Evolutionary conservation across 345 rosid species (phyloP), one percentile per base, ranked within the genome.

Genomic region (Microcos paniculata): DNA sequence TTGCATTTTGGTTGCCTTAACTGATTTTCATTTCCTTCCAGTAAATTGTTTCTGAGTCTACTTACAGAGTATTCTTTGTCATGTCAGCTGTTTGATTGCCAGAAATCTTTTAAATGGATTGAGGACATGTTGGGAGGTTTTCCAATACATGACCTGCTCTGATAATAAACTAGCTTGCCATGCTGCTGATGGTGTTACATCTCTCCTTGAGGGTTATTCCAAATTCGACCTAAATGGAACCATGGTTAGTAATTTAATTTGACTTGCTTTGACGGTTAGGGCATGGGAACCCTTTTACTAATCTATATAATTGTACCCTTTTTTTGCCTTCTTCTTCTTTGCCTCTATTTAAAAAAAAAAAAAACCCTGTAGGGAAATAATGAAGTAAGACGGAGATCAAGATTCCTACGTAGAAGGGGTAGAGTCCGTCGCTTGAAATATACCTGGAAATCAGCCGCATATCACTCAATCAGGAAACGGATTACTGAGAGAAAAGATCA

Each of bases 371-470:
- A 96, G 97, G 87, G 90, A 19, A 89, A 85, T 84, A 91, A 82
- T 80, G 98, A 89, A 84, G 93, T 86, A 63, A 88, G 98, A 85
- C 87, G 99, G 79, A 90, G 99, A 84, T 96, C 99, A 76, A 92
- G 90, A 77, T 94, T 90, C 84, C 82, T 96, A 78, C 97, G 98
- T 62, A 85, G 99, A 81, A 91, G 97, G 81, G 97, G 97, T 55
- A 94, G 81, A 86, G 98, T 96, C 76, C 99, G 99, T 64, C 92
- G 99, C 52, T 83, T 96, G 85, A 96, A 96, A 85, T 96, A 96
- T 82, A 94, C 99, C 33, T 96, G 99, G 99, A 96, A 96, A 80
- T 76, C 45, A 68, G 93, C 98, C 79, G 99, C 98, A 30, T 96
- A 93, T 80, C 99, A 96, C 82, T 96, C 99, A 33, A 90, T 96